Base-by-base conservation (phyloP, 768 basidiomycete genomes). In the Collybia sp. region DNA sequence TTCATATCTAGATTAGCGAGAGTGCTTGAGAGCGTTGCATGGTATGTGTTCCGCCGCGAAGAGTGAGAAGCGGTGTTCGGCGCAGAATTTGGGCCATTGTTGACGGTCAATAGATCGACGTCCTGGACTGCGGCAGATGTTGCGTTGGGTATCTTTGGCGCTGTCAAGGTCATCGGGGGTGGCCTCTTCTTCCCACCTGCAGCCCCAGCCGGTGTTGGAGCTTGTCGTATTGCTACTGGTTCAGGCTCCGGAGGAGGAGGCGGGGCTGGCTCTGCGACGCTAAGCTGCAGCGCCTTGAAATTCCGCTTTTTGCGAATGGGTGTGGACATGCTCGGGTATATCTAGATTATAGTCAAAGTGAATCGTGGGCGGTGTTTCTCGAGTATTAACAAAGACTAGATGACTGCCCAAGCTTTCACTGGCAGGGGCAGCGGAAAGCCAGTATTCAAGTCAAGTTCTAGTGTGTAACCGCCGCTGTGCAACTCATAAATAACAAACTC, bases 281-380 rank as follows among this genome's bases (percentile, higher is more conserved):
- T 18, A 10, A 37, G 82, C 68, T 85, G 81, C 8, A 93, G 78
- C 33, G 77, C 82, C 67, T 91, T 93, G 78, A 91, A 92, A 63
- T 93, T 93, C 51, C 91, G 83, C 65, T 93, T 93, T 76, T 91
- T 90, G 66, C 90, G 85, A 51, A 90, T 79, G 44, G 85, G 82
- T 13, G 56, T 46, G 13, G 56, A 53, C 20, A 53, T n/a, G 38
- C 42, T 25, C 25, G 25, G 25, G 8, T 25, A 8, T 25, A 25
- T 25, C 25, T 25, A 8, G 25, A 3, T 25, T 8, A 8, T 4
- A 8, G 25, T 25, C 25, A 25, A 25, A 8, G 8, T 25, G 25
- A 8, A 25, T 25, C 25, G 8, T n/a, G n/a, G n/a, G n/a, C 25
- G 25, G 25, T 25, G 25, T 3, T 8, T 25, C 25, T 25, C 25